A percentile compares a stretch with the other conserved stretches of the same genome.
Evolutionary conservation across 495 filamentous ascomycete species (phyloP).

Genomic region (Xylaria flabelliformis): DNA sequence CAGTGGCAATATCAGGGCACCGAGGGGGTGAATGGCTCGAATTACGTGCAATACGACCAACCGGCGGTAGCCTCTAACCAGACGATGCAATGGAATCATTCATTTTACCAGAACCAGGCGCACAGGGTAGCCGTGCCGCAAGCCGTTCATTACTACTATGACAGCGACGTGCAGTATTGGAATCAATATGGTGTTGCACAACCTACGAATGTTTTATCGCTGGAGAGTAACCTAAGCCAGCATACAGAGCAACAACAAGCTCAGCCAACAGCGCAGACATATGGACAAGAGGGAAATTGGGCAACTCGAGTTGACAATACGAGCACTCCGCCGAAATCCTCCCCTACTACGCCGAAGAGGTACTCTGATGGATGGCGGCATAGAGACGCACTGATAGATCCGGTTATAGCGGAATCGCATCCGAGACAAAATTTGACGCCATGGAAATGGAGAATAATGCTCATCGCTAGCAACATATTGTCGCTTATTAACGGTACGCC

Average conservation of each 20-base stretch:
- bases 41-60: slow-evolving; percentile 2
- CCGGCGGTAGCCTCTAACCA: slow-evolving; percentile 1
- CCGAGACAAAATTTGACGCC: slow-evolving; percentile 10
- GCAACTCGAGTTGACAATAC: background rate
- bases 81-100: slow-evolving; percentile 5
- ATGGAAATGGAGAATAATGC: slow-evolving; percentile 24
- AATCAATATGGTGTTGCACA: slow-evolving; percentile 14
- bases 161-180: slow-evolving; percentile 20
- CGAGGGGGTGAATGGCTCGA: background rate
- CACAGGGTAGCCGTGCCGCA: slow-evolving; percentile 12
- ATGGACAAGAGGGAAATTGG: slow-evolving; percentile 7
- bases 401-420: slow-evolving; percentile 17
- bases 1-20: slow-evolving; percentile 14
- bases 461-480: slow-evolving; percentile 17
- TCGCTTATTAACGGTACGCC: slow-evolving; percentile 19
- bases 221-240: background rate
- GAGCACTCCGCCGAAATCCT: background rate
- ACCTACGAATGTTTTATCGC: background rate
- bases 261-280: background rate
- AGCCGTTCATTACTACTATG: slow-evolving; percentile 18
- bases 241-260: background rate
- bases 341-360: background rate
- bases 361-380: slow-evolving; percentile 16
- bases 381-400: slow-evolving; percentile 10
- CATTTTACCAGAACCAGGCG: background rate